Conservation (phyloP, 2,329 filamentous ascomycete species). For the Bipolaris zeicola region DNA sequence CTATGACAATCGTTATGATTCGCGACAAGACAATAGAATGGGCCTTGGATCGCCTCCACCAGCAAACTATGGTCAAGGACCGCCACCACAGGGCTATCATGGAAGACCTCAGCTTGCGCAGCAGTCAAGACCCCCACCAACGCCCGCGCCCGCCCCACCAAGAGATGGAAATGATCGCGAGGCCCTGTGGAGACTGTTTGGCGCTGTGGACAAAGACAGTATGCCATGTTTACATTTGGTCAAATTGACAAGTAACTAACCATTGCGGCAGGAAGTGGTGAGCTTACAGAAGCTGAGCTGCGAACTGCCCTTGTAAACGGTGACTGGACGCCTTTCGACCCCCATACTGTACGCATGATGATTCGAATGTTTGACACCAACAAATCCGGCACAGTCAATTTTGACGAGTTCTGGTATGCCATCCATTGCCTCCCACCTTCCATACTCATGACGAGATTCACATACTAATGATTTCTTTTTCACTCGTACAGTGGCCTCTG, state of each 20-base stretch:
- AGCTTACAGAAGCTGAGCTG: slow-evolving; percentile 84
- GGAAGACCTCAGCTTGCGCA: slow-evolving; percentile 63
- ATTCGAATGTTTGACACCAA: slow-evolving; percentile 99
- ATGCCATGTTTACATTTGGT: slow-evolving; percentile 28
- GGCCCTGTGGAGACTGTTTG: slow-evolving; percentile 80
- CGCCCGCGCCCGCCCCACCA: slow-evolving; percentile 58
- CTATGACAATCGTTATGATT: slow-evolving; percentile 39
- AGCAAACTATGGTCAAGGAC: slow-evolving; percentile 60
- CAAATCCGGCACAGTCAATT: slow-evolving; percentile 85
- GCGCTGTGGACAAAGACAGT: slow-evolving; percentile 87
- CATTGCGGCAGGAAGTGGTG: slow-evolving; percentile 66
- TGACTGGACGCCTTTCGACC: slow-evolving; percentile 92
- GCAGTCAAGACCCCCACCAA: slow-evolving; percentile 50
- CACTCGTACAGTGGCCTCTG: slow-evolving; percentile 69
- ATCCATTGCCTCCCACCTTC: background rate
- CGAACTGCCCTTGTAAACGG: slow-evolving; percentile 92
- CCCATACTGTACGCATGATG: slow-evolving; percentile 97
- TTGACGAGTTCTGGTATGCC: slow-evolving; percentile 83
- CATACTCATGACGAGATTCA: background rate
- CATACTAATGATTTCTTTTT: slow-evolving; percentile 5
- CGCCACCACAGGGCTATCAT: slow-evolving; percentile 66
- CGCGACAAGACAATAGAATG: slow-evolving; percentile 31
- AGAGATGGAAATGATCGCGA: slow-evolving; percentile 69
- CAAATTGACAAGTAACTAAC: slow-evolving; percentile 10
- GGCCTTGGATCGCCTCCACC: slow-evolving; percentile 55